Evolutionary conservation across 176 grass and related monocot species (phyloP), one percentile per base, ranked within the genome.

Genomic region (Aegilops tauschii): DNA sequence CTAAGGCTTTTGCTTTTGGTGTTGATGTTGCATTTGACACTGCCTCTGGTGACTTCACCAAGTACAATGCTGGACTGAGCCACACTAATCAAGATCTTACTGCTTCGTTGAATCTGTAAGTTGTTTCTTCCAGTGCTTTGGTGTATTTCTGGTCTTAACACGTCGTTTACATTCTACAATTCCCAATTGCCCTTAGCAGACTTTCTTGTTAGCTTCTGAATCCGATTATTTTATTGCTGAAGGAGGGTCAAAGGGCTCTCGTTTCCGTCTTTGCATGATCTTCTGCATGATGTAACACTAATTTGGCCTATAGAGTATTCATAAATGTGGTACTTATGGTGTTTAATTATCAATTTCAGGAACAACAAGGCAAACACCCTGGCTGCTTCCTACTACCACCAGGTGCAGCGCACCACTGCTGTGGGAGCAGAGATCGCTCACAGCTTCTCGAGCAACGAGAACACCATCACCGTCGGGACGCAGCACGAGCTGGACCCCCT

Each of bases 341-440:
- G 16, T 62, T 49, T 69, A 11, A 68, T 72, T 13, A 77, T 23
- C 69, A 75, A 84, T 87, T 85, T 58, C 79, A 97, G 94, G 88
- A 97, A 89, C 70, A 88, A 92, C 77, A 93, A 94, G 69, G 83
- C 83, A 42, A 90, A 92, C 62, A 86, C 35, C 85, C 76, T 94
- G n/a, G 85, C 76, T 34, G 88, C 92, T 84, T 90, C 92, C 32
- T 97, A 97, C 86, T 94, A 90, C 75, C 94, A 97, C 90, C 73
- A 69, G 85, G 94, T 97, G 39, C 86, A 68, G 14, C 6, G 18
- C 16, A 28, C 69, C 77, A 97, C 92, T 44, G 90, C 88, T 25
- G 94, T 97, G 17, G 94, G 94, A 69, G 94, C 83, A 39, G 94
- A 97, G 79, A 58, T 97, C 8, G 82, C 82, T 5, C 92, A 94